A percentile compares a stretch with the other conserved stretches of the same genome.
phyloP scores from a whole-genome alignment of 129 eudicot species.

The Saussurea involucrata region DNA sequence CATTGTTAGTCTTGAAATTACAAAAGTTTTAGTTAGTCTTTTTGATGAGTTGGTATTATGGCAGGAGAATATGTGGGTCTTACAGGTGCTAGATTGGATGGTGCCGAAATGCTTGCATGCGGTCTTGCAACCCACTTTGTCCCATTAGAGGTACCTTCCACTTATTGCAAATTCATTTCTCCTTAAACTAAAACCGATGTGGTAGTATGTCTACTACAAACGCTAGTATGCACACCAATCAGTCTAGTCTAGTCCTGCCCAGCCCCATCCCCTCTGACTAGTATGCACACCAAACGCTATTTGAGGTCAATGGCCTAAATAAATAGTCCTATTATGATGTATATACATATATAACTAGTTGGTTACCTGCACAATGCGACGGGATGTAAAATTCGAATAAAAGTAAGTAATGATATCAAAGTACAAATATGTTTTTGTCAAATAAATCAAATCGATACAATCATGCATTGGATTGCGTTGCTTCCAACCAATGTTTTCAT shows the following conservation, averaged over 20 bases:
- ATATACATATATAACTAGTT: not conserved
- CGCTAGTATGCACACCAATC: too few relatives aligned
- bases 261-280: too few relatives aligned
- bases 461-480: too few relatives aligned
- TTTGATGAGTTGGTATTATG: not conserved
- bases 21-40: not conserved
- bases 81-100: constrained; percentile 91
- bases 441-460: too few relatives aligned
- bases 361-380: too few relatives aligned
- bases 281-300: too few relatives aligned
- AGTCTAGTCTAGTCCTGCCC: too few relatives aligned
- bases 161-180: not conserved
- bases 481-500: too few relatives aligned
- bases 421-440: too few relatives aligned
- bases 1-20: not conserved
- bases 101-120: constrained; percentile 99
- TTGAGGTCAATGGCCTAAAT: not conserved
- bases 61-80: constrained; percentile 94
- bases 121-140: constrained; percentile 97
- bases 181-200: not conserved
- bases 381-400: too few relatives aligned
- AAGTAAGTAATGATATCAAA: too few relatives aligned
- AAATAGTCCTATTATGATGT: not conserved
- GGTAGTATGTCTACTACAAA: not conserved
- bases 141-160: constrained; percentile 47